A percentile compares a stretch with the other conserved stretches of the same genome.
phyloP scores from a whole-genome alignment of 2,329 filamentous ascomycete species.

The Arthroderma sp. region DNA sequence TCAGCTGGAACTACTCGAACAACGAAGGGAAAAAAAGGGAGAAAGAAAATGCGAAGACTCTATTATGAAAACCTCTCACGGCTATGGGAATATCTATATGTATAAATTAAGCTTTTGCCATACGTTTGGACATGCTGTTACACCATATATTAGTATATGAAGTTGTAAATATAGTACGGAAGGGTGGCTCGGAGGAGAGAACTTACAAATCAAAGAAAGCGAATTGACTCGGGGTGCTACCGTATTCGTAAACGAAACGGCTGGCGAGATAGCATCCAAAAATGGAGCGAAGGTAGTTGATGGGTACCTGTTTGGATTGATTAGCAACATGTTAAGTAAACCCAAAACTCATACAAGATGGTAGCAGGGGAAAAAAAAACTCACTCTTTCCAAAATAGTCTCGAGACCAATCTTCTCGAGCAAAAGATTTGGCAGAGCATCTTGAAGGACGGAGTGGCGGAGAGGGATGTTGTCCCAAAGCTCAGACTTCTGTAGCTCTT shows the following conservation, averaged over 20 bases:
- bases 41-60: too few relatives aligned
- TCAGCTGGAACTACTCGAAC: too few relatives aligned
- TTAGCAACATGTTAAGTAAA: conserved; percentile 12
- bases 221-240: conserved; percentile 85
- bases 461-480: conserved; percentile 77
- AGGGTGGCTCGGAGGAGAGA: background rate
- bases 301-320: conserved; percentile 50
- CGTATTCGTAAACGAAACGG: conserved; percentile 92
- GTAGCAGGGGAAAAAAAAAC: conserved; percentile 16
- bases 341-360: background rate
- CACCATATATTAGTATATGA: background rate
- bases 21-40: too few relatives aligned
- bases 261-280: conserved; percentile 93
- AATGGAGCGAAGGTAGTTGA: conserved; percentile 83
- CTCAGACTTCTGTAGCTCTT: conserved; percentile 86
- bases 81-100: background rate
- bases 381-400: conserved; percentile 65
- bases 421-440: conserved; percentile 74
- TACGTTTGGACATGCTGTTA: conserved; percentile 10
- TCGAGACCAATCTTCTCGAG: conserved; percentile 84
- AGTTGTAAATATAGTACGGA: background rate
- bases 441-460: conserved; percentile 61
- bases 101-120: conserved; percentile 8
- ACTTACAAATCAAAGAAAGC: conserved; percentile 97
- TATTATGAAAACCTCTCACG: too few relatives aligned